Conservation (phyloP, 2,329 filamentous ascomycete genomes). For the Calonectria ilicicola region DNA sequence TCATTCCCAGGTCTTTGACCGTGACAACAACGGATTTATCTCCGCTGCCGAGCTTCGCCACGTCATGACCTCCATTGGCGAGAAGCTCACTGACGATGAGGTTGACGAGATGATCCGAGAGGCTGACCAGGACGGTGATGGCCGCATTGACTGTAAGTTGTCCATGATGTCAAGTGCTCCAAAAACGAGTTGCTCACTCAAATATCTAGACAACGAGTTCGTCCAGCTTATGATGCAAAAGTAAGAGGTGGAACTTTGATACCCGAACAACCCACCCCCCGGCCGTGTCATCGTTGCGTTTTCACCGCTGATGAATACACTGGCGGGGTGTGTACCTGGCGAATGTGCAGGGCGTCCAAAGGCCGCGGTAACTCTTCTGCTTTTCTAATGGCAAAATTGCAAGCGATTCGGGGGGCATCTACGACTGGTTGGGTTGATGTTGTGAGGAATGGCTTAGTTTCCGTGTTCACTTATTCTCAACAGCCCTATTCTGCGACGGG, state of each 20-base stretch:
- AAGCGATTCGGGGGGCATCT: slow-evolving; percentile 45
- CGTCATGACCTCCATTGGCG: slow-evolving; percentile 92
- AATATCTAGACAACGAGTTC: slow-evolving; percentile 82
- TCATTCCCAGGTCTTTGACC: slow-evolving; percentile 75
- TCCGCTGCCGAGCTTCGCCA: slow-evolving; percentile 89
- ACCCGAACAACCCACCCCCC: slow-evolving; percentile 38
- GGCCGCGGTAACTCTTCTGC: slow-evolving; percentile 39
- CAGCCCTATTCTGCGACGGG: slow-evolving; percentile 33
- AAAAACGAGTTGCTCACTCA: slow-evolving; percentile 31
- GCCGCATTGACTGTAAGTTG: slow-evolving; percentile 84
- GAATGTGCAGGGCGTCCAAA: slow-evolving; percentile 30
- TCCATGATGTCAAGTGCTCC: not conserved
- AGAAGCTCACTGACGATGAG: slow-evolving; percentile 91
- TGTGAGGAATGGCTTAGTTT: slow-evolving; percentile 41
- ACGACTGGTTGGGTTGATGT: slow-evolving; percentile 42
- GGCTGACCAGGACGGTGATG: slow-evolving; percentile 90
- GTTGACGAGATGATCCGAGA: slow-evolving; percentile 95
- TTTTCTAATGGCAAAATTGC: slow-evolving; percentile 46
- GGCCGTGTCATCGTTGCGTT: slow-evolving; percentile 29
- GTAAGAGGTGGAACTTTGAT: slow-evolving; percentile 61
- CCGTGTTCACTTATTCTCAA: slow-evolving; percentile 40
- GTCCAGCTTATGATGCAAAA: slow-evolving; percentile 98
- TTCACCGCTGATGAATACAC: slow-evolving; percentile 20
- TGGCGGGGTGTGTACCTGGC: slow-evolving; percentile 27
- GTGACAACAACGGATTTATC: slow-evolving; percentile 93